Evolutionary conservation across 345 rosid species (phyloP).

Genomic region (Moricandia arvensis): DNA sequence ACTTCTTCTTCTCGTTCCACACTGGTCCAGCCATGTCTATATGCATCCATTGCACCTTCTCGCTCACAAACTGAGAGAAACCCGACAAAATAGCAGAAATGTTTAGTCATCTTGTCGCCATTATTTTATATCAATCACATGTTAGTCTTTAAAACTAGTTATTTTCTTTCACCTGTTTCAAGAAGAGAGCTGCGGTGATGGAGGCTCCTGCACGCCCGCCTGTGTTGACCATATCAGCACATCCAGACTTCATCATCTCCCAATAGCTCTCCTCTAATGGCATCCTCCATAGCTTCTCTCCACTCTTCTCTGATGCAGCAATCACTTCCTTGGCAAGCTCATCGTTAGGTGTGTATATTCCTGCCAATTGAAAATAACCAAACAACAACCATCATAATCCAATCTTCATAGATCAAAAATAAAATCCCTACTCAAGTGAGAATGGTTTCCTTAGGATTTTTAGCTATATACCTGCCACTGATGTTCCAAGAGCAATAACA

Average conservation of each 20-base stretch:
- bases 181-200: slow-evolving; percentile 87
- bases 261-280: slow-evolving; percentile 96
- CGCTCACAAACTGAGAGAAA: slow-evolving; percentile 67
- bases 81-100: too few relatives aligned
- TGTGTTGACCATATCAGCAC: slow-evolving; percentile 94
- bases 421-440: neutral
- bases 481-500: slow-evolving; percentile 84
- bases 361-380: slow-evolving; percentile 34
- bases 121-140: neutral
- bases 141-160: neutral
- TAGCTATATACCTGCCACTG: slow-evolving; percentile 72
- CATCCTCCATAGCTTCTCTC: slow-evolving; percentile 98
- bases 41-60: slow-evolving; percentile 99
- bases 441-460: neutral
- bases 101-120: neutral
- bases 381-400: neutral
- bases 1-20: slow-evolving; percentile 76
- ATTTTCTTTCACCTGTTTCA: slow-evolving; percentile 67
- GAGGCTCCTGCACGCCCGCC: slow-evolving; percentile 84
- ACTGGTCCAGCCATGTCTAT: slow-evolving; percentile 96
- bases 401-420: neutral
- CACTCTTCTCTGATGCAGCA: slow-evolving; percentile 66
- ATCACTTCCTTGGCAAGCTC: slow-evolving; percentile 81
- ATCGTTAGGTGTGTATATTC: slow-evolving; percentile 83
- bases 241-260: slow-evolving; percentile 96